Percentiles rank a stretch among this genome's conserved stretches.
These are phyloP conservation scores for Achaetomiella virescens DNA, from an alignment of 495 filamentous ascomycete genomes.

Conservation along the genomic window DNA sequence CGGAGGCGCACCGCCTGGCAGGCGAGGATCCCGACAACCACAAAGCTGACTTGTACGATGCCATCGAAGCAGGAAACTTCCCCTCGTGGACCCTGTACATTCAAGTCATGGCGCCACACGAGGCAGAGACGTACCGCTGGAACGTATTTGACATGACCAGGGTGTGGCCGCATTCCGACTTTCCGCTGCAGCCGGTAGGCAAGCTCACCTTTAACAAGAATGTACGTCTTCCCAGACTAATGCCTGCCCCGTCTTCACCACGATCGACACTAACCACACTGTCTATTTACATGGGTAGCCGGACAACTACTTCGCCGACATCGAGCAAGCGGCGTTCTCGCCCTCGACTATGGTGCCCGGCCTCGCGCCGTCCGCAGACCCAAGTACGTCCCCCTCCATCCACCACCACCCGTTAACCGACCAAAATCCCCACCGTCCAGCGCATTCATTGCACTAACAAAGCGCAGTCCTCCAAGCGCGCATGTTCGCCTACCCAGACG, in stretches of 20 bases:
- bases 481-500: constrained; percentile 65
- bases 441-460: too few relatives aligned
- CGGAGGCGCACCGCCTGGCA: constrained; percentile 54
- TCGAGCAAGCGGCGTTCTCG: constrained; percentile 79
- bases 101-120: constrained; percentile 60
- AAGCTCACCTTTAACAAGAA: constrained; percentile 66
- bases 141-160: constrained; percentile 78
- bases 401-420: too few relatives aligned
- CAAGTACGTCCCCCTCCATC: constrained; percentile 11
- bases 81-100: constrained; percentile 68
- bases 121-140: constrained; percentile 67
- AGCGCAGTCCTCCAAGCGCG: constrained; percentile 56
- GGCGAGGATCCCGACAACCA: constrained; percentile 64
- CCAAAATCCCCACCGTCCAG: too few relatives aligned
- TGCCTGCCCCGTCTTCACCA: too few relatives aligned
- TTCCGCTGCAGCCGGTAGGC: constrained; percentile 63
- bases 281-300: constrained; percentile 23
- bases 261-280: too few relatives aligned
- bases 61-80: constrained; percentile 57
- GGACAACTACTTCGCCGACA: constrained; percentile 66
- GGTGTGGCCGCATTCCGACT: constrained; percentile 64
- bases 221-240: background rate
- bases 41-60: constrained; percentile 58
- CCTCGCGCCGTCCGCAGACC: constrained; percentile 53
- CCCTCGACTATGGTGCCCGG: constrained; percentile 69